These are phyloP conservation scores for Oenanthe javanica DNA, from an alignment of 140 eudicot genomes.

Conservation along the genomic window DNA sequence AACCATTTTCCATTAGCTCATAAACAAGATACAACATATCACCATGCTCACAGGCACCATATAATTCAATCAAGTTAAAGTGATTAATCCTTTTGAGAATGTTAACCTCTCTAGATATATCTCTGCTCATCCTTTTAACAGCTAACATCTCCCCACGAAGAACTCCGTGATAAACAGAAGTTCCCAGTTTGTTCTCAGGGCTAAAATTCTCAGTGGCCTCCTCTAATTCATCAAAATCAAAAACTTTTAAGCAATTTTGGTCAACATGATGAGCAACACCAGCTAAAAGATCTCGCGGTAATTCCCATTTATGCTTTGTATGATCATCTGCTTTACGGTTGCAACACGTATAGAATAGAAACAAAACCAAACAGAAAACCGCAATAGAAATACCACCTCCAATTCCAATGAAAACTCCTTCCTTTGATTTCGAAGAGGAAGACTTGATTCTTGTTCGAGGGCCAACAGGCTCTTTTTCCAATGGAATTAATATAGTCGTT, in stretches of 20 bases:
- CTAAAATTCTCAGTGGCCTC: constrained; percentile 61
- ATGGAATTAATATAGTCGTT: constrained; percentile 63
- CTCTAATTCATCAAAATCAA: constrained; percentile 45
- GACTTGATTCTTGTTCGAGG: constrained; percentile 24
- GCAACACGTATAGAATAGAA: constrained; percentile 5
- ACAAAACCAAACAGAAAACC: constrained; percentile 23
- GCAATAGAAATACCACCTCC: constrained; percentile 29
- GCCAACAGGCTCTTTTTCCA: constrained; percentile 31
- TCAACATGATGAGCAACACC: constrained; percentile 39
- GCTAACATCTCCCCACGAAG: constrained; percentile 40
- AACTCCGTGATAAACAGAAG: constrained; percentile 57
- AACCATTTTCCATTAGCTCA: constrained; percentile 68
- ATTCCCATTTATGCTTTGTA: constrained; percentile 17
- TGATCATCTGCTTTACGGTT: constrained; percentile 4
- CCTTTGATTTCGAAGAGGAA: constrained; percentile 16
- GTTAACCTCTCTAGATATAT: constrained; percentile 52
- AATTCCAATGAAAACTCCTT: constrained; percentile 24
- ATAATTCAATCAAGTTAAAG: constrained; percentile 58
- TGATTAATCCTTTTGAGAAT: constrained; percentile 56
- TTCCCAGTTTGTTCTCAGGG: constrained; percentile 36
- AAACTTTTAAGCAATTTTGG: constrained; percentile 35
- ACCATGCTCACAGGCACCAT: constrained; percentile 70
- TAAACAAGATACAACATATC: constrained; percentile 53
- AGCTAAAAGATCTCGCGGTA: constrained; percentile 35
- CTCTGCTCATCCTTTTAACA: constrained; percentile 50